These are phyloP conservation scores for Flagelloscypha sp. DNA, from an alignment of 768 basidiomycete species.

Conservation along the genomic window DNA sequence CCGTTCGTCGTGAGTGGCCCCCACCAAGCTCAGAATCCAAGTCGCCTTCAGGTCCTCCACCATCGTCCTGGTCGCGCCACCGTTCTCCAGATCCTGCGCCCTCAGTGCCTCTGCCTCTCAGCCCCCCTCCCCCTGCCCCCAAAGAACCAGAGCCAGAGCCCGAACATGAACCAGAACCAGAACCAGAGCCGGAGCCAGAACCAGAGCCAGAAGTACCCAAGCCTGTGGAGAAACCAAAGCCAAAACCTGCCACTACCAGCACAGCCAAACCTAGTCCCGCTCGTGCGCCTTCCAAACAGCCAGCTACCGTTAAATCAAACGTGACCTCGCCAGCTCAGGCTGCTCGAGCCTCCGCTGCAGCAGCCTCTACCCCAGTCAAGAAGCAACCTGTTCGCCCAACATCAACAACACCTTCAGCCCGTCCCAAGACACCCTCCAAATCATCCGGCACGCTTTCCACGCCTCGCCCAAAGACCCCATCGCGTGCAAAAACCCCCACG, in stretches of 20 bases:
- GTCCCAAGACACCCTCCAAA: slow-evolving; percentile 25
- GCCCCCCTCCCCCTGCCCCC: background rate
- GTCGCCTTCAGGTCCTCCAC: slow-evolving; percentile 2
- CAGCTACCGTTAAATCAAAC: slow-evolving; percentile 1
- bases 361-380: slow-evolving; percentile 13
- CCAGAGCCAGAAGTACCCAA: slow-evolving; percentile 24
- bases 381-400: slow-evolving; percentile 22
- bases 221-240: slow-evolving; percentile 21
- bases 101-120: slow-evolving; percentile 12
- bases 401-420: slow-evolving; percentile 8
- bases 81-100: slow-evolving; percentile 11
- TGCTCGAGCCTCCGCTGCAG: slow-evolving; percentile 8
- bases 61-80: slow-evolving; percentile 18
- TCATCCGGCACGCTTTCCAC: slow-evolving; percentile 13
- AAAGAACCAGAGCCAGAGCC: background rate
- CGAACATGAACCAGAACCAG: slow-evolving; percentile 5
- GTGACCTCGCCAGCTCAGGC: slow-evolving; percentile 10
- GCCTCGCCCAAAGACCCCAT: slow-evolving; percentile 29
- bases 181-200: slow-evolving; percentile 12
- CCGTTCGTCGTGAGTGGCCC: slow-evolving; percentile 67
- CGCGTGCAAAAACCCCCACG: slow-evolving; percentile 54
- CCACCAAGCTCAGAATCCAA: slow-evolving; percentile 32
- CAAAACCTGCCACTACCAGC: slow-evolving; percentile 33
- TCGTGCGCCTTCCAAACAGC: slow-evolving; percentile 10
- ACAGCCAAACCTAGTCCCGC: slow-evolving; percentile 17